A percentile compares a stretch with the other conserved stretches of the same genome.
These are phyloP conservation scores for Globisporangium orthogonon DNA, from an alignment of 352 stramenopile genomes.

Conservation along the genomic window DNA sequence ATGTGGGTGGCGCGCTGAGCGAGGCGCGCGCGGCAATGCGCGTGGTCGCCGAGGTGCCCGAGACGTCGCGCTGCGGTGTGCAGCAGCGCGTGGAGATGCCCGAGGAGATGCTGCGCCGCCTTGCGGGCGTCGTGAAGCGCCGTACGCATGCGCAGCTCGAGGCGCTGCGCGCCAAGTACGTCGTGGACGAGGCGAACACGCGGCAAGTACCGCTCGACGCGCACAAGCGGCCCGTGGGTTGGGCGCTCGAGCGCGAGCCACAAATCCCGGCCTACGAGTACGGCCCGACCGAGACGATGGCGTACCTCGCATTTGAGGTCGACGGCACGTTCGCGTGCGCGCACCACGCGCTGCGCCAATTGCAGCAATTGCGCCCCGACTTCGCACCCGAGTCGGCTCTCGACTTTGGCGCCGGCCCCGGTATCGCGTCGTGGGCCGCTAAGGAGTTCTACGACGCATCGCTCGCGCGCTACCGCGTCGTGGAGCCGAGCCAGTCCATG, in stretches of 20 bases:
- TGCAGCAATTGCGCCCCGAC: constrained; percentile 39
- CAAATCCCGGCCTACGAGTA: constrained; percentile 67
- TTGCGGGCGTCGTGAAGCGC: constrained; percentile 51
- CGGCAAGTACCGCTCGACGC: constrained; percentile 64
- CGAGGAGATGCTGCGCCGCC: constrained; percentile 41
- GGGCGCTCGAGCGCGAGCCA: constrained; percentile 60
- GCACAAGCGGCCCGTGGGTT: constrained; percentile 72
- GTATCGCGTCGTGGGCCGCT: constrained; percentile 70
- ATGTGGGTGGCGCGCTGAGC: constrained; percentile 14
- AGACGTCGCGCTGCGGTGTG: constrained; percentile 56
- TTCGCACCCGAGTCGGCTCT: constrained; percentile 64
- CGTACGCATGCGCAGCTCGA: constrained; percentile 80
- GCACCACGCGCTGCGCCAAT: constrained; percentile 62
- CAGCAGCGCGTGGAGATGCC: constrained; percentile 73
- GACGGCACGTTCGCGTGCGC: constrained; percentile 63
- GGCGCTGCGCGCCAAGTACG: constrained; percentile 50
- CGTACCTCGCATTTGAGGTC: constrained; percentile 71
- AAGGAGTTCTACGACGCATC: constrained; percentile 64
- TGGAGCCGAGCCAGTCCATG: constrained; percentile 86
- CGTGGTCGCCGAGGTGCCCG: constrained; percentile 53
- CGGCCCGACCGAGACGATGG: constrained; percentile 62
- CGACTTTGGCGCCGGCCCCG: constrained; percentile 73
- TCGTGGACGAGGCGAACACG: constrained; percentile 35
- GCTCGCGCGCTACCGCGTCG: constrained; percentile 56
- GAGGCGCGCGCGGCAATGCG: constrained; percentile 30